Evolutionary conservation across 1,139 yeast species (phyloP).

Genomic region (Kodamaea sp.): DNA sequence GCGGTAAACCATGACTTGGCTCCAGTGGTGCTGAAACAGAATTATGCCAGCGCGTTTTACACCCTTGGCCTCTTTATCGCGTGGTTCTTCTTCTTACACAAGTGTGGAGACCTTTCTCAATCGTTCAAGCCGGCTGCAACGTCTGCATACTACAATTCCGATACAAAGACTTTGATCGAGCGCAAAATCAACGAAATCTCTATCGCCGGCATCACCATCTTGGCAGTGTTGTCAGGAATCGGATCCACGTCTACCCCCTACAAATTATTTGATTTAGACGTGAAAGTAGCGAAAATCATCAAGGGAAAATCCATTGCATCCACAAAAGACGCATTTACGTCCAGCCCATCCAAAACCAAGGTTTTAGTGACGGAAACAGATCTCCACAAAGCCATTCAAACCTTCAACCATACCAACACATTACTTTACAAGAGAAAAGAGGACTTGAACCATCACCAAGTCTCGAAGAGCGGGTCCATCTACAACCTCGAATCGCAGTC

Average conservation of each 20-base stretch:
- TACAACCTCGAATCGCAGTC: slow-evolving; percentile 23
- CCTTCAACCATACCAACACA: slow-evolving; percentile 41
- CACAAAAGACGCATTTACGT: neutral
- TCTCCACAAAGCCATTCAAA: slow-evolving; percentile 33
- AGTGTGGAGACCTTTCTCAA: slow-evolving; percentile 39
- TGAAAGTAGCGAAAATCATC: slow-evolving; percentile 6
- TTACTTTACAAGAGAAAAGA: slow-evolving; percentile 34
- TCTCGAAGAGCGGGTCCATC: slow-evolving; percentile 27
- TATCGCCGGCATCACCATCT: slow-evolving; percentile 68
- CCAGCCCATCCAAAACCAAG: too few species aligned
- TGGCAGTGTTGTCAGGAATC: slow-evolving; percentile 72
- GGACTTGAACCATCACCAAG: slow-evolving; percentile 30
- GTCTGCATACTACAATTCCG: slow-evolving; percentile 12
- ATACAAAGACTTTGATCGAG: slow-evolving; percentile 32
- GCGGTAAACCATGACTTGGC: slow-evolving; percentile 29
- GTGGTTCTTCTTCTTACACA: slow-evolving; percentile 39
- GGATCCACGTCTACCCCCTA: slow-evolving; percentile 73
- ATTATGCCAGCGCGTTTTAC: slow-evolving; percentile 11
- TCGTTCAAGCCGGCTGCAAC: slow-evolving; percentile 24
- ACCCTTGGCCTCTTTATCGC: slow-evolving; percentile 17
- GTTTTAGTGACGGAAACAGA: slow-evolving; percentile 17
- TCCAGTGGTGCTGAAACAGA: slow-evolving; percentile 17
- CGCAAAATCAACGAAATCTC: slow-evolving; percentile 60
- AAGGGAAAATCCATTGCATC: neutral
- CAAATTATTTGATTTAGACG: slow-evolving; percentile 18